These are phyloP conservation scores for Durio zibethinus DNA, from an alignment of 345 rosid species.

Conservation along the genomic window DNA sequence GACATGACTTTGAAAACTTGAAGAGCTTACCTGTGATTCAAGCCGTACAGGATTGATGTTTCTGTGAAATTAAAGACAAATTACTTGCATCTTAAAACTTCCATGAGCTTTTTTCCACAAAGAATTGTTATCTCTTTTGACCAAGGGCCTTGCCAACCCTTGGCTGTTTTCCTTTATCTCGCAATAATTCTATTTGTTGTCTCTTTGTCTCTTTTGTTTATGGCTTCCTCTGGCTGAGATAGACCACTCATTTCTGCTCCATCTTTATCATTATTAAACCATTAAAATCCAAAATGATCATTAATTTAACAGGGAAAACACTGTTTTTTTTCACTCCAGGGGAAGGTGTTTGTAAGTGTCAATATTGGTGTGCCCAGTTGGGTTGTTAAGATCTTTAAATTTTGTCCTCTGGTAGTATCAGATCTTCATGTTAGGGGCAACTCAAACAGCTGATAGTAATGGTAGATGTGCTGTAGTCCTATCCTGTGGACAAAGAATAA, in stretches of 20 bases:
- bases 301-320: not conserved
- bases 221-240: not conserved
- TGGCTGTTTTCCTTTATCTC: not conserved
- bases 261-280: conserved; percentile 3
- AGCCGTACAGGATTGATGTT: not conserved
- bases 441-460: not conserved
- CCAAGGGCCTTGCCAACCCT: not conserved
- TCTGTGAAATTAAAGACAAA: too few species aligned
- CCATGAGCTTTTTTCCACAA: conserved; percentile 12
- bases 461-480: not conserved
- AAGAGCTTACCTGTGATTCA: not conserved
- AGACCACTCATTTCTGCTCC: not conserved
- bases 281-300: not conserved
- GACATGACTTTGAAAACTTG: not conserved
- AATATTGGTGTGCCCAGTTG: conserved; percentile 18
- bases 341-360: not conserved
- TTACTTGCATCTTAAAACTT: not conserved
- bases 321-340: not conserved
- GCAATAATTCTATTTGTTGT: not conserved
- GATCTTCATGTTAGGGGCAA: not conserved
- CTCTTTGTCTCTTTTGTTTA: not conserved
- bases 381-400: conserved; percentile 7
- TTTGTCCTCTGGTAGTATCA: conserved; percentile 7
- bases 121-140: conserved; percentile 14
- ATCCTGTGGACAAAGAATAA: not conserved